Evolutionary conservation across 768 basidiomycete genomes (phyloP), one percentile per base, ranked within the genome.

Genomic region (Hortiboletus flavorubellus): DNA sequence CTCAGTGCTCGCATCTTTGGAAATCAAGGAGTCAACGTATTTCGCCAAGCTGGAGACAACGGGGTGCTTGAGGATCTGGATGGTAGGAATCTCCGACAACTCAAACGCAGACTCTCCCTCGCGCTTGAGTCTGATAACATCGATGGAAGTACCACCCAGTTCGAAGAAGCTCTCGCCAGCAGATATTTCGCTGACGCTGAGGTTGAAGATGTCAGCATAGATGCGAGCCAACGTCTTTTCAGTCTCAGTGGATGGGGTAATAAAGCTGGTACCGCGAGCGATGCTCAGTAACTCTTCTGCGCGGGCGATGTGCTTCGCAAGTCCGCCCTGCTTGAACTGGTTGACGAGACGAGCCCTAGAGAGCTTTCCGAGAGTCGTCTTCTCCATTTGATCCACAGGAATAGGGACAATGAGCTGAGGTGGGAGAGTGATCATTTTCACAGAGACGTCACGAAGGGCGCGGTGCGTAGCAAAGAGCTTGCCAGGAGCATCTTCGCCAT

Each of bases 301-400:
- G 11, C 64, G 67, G 5, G 57, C 58, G 23, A 72, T 60, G 46
- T 73, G 67, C 54, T 61, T 54, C 4, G 66, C 59, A 46, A 70
- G 72, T 15, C 64, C 66, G 2, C 76, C 76, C 37, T 71, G 62
- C 42, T 71, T 66, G 58, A 76, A 75, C 4, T 69, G 67, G 30
- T 64, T 67, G 12, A 70, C 50, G 16, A 78, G 71, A 46, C 68
- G 65, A 18, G 75, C 66, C 11, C 71, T 68, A 5, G 76, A 78
- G n/a, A 78, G 68, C 49, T 78, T 78, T n/a, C 76, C 76, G 5
- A 78, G 68, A 0, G 77, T 74, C 0, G 76, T 76, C 60, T 74
- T 77, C 51, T 74, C 72, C 64, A 76, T 75, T 18, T 64, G 64
- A 18, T 66, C 61, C 3, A 61, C 54, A 5, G 75, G 71, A 26